phyloP scores from a whole-genome alignment of 352 stramenopile genomes.

The Phytophthora parvispora region DNA sequence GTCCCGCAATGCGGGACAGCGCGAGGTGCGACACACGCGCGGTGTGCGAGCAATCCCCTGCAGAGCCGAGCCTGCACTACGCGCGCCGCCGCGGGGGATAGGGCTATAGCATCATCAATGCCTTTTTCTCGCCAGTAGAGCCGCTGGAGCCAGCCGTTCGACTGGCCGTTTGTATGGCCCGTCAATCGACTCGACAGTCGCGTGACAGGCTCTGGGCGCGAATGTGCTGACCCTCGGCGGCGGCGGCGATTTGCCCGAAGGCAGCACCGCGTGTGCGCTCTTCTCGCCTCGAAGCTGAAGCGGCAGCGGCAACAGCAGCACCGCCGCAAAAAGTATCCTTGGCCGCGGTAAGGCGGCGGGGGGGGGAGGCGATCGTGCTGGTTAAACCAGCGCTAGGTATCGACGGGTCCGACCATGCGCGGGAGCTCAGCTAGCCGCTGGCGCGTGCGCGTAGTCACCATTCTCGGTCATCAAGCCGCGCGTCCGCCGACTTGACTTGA shows the following conservation, averaged over 20 bases:
- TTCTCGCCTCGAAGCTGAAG: background rate
- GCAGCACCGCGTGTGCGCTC: too few relatives aligned
- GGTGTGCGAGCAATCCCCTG: slow-evolving; percentile 21
- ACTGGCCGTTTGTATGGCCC: slow-evolving; percentile 11
- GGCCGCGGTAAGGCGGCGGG: background rate
- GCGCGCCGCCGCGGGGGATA: slow-evolving; percentile 2
- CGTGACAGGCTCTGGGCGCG: background rate
- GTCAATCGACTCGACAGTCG: background rate
- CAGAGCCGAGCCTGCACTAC: slow-evolving; percentile 8
- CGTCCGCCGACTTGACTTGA: background rate
- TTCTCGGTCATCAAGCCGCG: slow-evolving; percentile 2
- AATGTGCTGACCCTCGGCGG: slow-evolving; percentile 8
- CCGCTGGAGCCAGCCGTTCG: background rate
- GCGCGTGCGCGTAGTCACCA: background rate
- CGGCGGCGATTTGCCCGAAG: too few relatives aligned
- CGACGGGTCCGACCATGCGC: slow-evolving; percentile 1
- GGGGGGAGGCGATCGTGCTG: too few relatives aligned
- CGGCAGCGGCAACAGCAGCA: background rate
- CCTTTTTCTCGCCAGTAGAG: background rate
- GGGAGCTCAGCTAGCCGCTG: slow-evolving; percentile 4
- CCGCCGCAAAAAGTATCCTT: background rate
- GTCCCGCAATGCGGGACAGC: slow-evolving; percentile 6
- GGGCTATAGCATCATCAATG: slow-evolving; percentile 12
- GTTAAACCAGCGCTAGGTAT: background rate
- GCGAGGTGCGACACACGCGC: slow-evolving; percentile 9